phyloP scores from a whole-genome alignment of 2,329 filamentous ascomycete species.

The Pyrenochaeta sp. region DNA sequence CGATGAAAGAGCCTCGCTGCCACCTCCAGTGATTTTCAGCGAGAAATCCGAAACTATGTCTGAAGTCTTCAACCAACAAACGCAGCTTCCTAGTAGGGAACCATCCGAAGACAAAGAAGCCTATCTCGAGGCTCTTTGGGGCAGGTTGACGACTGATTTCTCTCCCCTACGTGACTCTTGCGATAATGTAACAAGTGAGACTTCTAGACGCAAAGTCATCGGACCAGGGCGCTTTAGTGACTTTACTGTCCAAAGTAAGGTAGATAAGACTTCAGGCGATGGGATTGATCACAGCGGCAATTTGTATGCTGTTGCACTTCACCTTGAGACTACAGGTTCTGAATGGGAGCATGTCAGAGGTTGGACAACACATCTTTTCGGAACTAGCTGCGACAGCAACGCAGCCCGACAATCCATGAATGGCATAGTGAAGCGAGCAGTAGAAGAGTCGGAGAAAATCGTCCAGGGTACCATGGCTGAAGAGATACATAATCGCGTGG shows the following conservation, averaged over 20 bases:
- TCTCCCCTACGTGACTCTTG: neutral
- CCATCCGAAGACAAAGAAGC: neutral
- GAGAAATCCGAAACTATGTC: conserved; percentile 1
- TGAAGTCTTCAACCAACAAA: neutral
- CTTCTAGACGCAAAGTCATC: too few species aligned
- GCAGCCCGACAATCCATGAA: conserved; percentile 14
- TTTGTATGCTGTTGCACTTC: conserved; percentile 14
- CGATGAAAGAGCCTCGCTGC: neutral
- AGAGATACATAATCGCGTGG: conserved; percentile 12
- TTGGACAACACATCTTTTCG: conserved; percentile 25
- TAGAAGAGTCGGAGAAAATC: conserved; percentile 9
- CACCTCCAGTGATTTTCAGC: neutral
- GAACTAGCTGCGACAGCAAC: conserved; percentile 10
- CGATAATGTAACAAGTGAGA: too few species aligned
- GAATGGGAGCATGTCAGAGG: conserved; percentile 16
- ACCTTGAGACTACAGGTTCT: conserved; percentile 16
- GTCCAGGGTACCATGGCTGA: conserved; percentile 18
- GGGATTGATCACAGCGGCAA: neutral
- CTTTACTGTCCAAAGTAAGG: too few species aligned
- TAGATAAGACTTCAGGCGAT: too few species aligned
- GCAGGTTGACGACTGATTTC: neutral
- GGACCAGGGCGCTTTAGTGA: too few species aligned
- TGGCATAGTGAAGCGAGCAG: conserved; percentile 13
- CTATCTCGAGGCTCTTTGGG: conserved; percentile 5
- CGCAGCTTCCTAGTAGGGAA: neutral